Conservation (phyloP, 345 rosid genomes). For the Bruguiera sexangula region DNA sequence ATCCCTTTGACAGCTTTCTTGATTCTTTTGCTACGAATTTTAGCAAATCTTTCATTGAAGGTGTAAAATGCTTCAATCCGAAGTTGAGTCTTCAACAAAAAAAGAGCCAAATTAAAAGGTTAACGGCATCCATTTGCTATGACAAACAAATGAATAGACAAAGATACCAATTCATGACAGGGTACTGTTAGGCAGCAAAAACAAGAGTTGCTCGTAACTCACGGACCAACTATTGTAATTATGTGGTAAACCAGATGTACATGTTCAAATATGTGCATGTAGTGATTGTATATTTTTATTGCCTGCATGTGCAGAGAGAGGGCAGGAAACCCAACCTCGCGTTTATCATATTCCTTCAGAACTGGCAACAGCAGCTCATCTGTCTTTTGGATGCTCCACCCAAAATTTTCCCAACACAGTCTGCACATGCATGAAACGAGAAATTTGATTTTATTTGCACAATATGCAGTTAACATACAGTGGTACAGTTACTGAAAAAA, state of each 20-base stretch:
- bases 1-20: conserved; percentile 89
- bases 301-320: background rate
- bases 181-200: background rate
- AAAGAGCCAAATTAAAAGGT: conserved; percentile 12
- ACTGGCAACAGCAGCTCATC: conserved; percentile 84
- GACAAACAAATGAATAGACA: background rate
- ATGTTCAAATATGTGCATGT: background rate
- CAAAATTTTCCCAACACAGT: conserved; percentile 94
- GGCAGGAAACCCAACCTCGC: conserved; percentile 51
- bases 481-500: background rate
- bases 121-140: conserved; percentile 20
- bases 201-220: background rate
- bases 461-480: background rate
- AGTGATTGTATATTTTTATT: background rate
- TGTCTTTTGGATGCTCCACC: conserved; percentile 75
- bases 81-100: conserved; percentile 72
- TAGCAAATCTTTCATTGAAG: conserved; percentile 92
- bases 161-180: background rate
- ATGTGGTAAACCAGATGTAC: background rate
- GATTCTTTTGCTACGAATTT: conserved; percentile 90
- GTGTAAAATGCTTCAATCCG: conserved; percentile 93
- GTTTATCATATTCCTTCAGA: conserved; percentile 83
- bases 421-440: conserved; percentile 32
- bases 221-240: too few species aligned
- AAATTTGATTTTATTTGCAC: background rate